These are phyloP conservation scores for Cylindrotheca closterium DNA, from an alignment of 108 stramenopile species.

Conservation along the genomic window DNA sequence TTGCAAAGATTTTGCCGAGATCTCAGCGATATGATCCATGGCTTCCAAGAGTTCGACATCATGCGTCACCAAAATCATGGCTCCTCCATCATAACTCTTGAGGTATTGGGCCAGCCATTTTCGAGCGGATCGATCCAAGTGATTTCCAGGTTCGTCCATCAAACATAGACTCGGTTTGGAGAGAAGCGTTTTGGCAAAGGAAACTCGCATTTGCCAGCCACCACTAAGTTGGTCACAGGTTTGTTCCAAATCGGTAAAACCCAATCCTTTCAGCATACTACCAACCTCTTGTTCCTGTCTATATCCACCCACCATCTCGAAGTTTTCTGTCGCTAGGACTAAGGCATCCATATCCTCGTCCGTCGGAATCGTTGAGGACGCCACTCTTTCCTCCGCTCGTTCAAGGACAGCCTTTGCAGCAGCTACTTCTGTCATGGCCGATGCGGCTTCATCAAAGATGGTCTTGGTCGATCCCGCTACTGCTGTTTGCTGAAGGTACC, in stretches of 20 bases:
- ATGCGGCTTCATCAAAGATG: slow-evolving; percentile 84
- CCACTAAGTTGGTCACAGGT: slow-evolving; percentile 85
- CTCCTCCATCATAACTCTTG: slow-evolving; percentile 72
- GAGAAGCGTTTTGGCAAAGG: slow-evolving; percentile 82
- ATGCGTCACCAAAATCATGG: slow-evolving; percentile 84
- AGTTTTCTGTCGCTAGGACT: slow-evolving; percentile 55
- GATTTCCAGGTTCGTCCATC: slow-evolving; percentile 90
- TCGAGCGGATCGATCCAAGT: slow-evolving; percentile 68
- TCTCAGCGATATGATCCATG: slow-evolving; percentile 83
- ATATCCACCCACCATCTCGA: slow-evolving; percentile 82
- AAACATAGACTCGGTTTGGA: slow-evolving; percentile 78
- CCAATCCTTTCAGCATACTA: slow-evolving; percentile 81
- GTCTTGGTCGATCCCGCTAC: slow-evolving; percentile 85
- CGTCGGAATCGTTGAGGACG: slow-evolving; percentile 9
- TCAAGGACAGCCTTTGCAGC: slow-evolving; percentile 29
- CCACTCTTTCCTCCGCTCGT: slow-evolving; percentile 7
- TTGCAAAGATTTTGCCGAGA: slow-evolving; percentile 50
- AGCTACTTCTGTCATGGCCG: slow-evolving; percentile 79
- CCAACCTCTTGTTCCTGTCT: slow-evolving; percentile 84
- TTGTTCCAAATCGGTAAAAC: slow-evolving; percentile 71
- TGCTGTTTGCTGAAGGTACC: slow-evolving; percentile 81
- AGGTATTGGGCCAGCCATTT: slow-evolving; percentile 88
- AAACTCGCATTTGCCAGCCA: slow-evolving; percentile 96
- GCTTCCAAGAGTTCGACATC: slow-evolving; percentile 75
- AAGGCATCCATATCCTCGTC: slow-evolving; percentile 65